Percentiles rank a stretch among this genome's conserved stretches.
Evolutionary conservation across 139 green algal genomes (phyloP).

Genomic region (Chlamydomonas eustigma): DNA sequence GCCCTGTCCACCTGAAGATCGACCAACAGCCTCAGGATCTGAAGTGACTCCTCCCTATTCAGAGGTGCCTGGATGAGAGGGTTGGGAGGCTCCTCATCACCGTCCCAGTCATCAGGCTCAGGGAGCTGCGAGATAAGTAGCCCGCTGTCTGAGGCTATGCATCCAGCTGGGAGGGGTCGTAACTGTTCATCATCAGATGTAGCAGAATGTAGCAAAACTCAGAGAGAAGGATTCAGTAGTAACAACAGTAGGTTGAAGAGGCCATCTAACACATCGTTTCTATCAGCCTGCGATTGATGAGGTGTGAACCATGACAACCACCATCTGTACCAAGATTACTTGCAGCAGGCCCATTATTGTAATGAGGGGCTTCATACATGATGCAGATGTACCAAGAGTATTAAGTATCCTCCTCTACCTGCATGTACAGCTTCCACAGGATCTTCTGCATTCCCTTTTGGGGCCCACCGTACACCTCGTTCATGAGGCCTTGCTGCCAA

Average conservation of each 20-base stretch:
- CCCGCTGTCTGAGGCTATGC: background rate
- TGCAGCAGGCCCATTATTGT: no score
- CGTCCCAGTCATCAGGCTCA: background rate
- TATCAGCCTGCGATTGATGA: no score
- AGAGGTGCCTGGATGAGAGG: background rate
- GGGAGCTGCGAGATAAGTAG: background rate
- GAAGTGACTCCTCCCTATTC: background rate
- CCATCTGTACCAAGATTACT: no score
- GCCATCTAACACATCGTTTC: no score
- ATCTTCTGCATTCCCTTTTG: background rate
- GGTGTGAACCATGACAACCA: no score
- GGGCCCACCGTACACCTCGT: background rate
- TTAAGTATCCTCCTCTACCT: no score
- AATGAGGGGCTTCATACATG: no score
- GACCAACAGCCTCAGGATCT: background rate
- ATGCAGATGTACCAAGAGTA: no score
- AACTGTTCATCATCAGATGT: no score
- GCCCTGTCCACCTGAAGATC: background rate
- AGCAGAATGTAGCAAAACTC: no score
- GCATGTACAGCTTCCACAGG: background rate
- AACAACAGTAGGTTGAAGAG: no score
- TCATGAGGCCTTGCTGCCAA: background rate
- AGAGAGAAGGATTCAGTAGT: no score
- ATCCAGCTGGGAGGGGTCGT: background rate
- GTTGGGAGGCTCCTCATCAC: background rate